Percentiles rank a stretch among this genome's conserved stretches.
Evolutionary conservation across 2,329 filamentous ascomycete genomes (phyloP).

Genomic region (Knufia petricola): DNA sequence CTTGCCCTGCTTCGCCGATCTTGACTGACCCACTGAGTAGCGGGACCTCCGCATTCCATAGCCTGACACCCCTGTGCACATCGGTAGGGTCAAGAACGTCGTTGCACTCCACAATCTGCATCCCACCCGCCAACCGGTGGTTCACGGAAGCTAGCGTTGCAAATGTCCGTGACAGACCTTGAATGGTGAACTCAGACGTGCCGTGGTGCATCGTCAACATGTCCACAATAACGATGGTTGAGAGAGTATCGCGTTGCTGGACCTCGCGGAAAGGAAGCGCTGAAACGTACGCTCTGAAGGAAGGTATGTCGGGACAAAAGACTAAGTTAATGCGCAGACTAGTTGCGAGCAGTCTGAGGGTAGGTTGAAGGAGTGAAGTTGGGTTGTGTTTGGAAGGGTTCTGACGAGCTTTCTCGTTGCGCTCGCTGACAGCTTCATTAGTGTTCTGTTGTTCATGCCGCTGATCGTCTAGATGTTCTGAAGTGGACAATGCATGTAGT

Average conservation of each 20-base stretch:
- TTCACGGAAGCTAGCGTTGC: constrained; percentile 33
- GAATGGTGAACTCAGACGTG: constrained; percentile 39
- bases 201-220: constrained; percentile 33
- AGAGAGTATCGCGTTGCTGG: constrained; percentile 20
- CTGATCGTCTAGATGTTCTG: background rate
- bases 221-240: constrained; percentile 33
- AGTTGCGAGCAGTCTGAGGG: constrained; percentile 59
- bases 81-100: constrained; percentile 26
- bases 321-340: constrained; percentile 59
- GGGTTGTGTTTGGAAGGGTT: background rate
- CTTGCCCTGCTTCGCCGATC: constrained; percentile 40
- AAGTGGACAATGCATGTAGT: background rate
- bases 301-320: constrained; percentile 66
- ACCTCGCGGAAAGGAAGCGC: constrained; percentile 31
- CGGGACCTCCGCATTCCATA: constrained; percentile 47
- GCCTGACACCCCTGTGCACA: constrained; percentile 26
- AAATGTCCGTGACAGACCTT: constrained; percentile 38
- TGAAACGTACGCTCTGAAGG: constrained; percentile 66
- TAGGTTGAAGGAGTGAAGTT: constrained; percentile 46
- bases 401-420: too few relatives aligned
- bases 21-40: constrained; percentile 50
- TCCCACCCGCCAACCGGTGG: constrained; percentile 23
- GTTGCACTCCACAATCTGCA: constrained; percentile 35
- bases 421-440: too few relatives aligned
- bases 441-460: background rate